phyloP scores from a whole-genome alignment of 148 eudicot species.

The Fallopia convolvulus region DNA sequence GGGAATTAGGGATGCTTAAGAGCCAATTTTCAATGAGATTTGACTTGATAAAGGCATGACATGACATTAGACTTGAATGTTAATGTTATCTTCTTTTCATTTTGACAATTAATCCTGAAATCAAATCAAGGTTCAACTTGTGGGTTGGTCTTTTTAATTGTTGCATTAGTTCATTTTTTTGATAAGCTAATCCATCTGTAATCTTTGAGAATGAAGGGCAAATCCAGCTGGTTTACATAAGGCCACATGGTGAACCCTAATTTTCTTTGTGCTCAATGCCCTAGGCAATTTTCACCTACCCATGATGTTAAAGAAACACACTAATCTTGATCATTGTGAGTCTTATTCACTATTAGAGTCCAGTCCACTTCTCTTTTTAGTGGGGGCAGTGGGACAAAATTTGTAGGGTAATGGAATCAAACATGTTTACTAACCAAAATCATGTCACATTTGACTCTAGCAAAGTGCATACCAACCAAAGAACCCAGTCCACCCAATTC shows the following conservation, averaged over 20 bases:
- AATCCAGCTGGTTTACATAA: constrained; percentile 10
- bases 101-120: neutral
- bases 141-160: neutral
- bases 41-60: neutral
- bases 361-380: neutral
- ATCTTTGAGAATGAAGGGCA: neutral
- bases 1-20: neutral
- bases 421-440: neutral
- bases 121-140: neutral
- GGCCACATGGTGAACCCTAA: neutral
- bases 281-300: neutral
- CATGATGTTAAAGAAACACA: neutral
- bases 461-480: neutral
- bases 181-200: neutral
- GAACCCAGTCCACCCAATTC: neutral
- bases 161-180: neutral
- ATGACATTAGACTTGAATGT: neutral
- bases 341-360: neutral
- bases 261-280: neutral
- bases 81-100: neutral
- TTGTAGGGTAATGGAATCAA: neutral
- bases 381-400: neutral
- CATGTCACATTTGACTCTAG: neutral
- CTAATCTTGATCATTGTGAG: neutral
- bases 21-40: neutral